Base-by-base conservation (phyloP, 2,329 filamentous ascomycete species). In the Aschersonia sp. region DNA sequence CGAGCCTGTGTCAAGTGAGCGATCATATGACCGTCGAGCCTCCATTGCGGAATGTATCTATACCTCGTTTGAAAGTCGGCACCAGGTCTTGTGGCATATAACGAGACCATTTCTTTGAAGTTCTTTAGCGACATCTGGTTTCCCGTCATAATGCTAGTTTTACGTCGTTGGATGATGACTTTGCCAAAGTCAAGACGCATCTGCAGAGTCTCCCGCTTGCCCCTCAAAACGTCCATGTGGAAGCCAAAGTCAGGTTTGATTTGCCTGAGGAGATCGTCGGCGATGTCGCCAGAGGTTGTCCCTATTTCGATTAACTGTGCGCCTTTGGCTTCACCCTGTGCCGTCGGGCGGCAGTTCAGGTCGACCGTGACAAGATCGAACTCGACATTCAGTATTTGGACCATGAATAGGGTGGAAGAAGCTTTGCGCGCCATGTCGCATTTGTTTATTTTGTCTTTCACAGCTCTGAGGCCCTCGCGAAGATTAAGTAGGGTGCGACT, bases 181-280 rank as follows among this genome's bases (percentile, higher is more conserved):
- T 52, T 54, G 2, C 63, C 64, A 51, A 65, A 65, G 43, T 54
- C 56, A 45, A 66, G 53, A 2, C 58, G 53, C 56, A 66, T 60
- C 22, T 50, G 55, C 32, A 66, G 49, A 1, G 52, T 47, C 32
- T 58, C 53, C 5, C 50, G 52, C 9, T 60, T 39, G 9, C 54
- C 50, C 45, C 55, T 56, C 5, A 66, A 41, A 0, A 54, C 48
- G 11, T 60, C 55, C 8, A 52, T 53, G 2, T 58, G 53, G 4
- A 50, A 44, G 22, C 5, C 5, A 35, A 50, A 50, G 30, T 30
- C 32, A 14, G 30, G 10, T 29, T 30, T 8, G 35, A 50, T 30
- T 43, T 48, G 35, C n/a, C 32, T 9, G 31, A 50, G n/a, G 7
- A 50, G 32, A 6, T 40, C 41, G 11, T 43, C 5, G 5, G 44